Base-by-base conservation (phyloP, 768 basidiomycete species). In the Rubroboletus pulcherrimus region DNA sequence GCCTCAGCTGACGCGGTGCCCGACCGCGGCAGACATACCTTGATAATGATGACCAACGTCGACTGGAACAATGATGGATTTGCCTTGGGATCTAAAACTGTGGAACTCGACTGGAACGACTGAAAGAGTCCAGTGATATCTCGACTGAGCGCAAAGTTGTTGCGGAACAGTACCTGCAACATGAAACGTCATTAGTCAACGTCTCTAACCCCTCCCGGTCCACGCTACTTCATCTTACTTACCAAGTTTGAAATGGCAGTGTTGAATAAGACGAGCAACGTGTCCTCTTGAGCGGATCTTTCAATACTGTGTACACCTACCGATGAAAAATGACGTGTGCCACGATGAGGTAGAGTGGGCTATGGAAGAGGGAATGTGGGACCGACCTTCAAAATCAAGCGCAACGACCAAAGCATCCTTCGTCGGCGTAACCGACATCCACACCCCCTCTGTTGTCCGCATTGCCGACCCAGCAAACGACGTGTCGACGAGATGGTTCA, bases 391-490 rank as follows among this genome's bases (percentile, higher is more conserved):
- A 43, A 86, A 86, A 58, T 86, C 84, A 7, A 86, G 74, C 4
- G 84, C 78, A 1, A 86, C 82, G 10, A 86, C 70, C 10, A 86
- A 61, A 0, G 67, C 67, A 24, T 82, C 78, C 45, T 78, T 71
- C 0, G 83, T 84, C 0, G 84, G 85, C 2, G 84, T 83, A 8
- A 82, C 81, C 0, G 83, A 84, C 78, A 85, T 80, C 84, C 84
- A 85, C 2, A 85, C 81, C 5, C 84, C 83, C 70, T 84, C 81
- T 63, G 81, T 85, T 9, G 83, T 84, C n/a, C 81, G 71, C 82
- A 85, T 84, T 0, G 84, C 84, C 9, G 78, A 81, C 1, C 85
- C 84, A 8, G 82, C 82, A 59, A 86, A 86, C 0, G 85, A 85
- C 0, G 83, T 83, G 59, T 86, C 84, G 1, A 75, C 77, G 6